Percentiles rank a stretch among this genome's conserved stretches.
phyloP scores from a whole-genome alignment of 1,139 yeast genomes.

The Pichia sp. region DNA sequence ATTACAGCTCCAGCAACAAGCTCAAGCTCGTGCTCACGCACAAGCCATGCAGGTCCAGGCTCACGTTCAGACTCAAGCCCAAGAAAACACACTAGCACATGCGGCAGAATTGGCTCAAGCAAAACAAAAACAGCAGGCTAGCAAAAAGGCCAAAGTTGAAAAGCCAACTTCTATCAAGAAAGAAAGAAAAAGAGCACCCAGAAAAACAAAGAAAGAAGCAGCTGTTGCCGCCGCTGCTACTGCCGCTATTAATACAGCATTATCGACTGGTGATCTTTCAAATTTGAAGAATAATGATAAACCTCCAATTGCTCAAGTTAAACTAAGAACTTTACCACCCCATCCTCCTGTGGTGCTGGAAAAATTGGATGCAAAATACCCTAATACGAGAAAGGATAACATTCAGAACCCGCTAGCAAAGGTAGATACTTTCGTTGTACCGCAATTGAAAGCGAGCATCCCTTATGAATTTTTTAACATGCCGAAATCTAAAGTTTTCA shows the following conservation, averaged over 20 bases:
- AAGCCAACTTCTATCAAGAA: slow-evolving; percentile 9
- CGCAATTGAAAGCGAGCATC: slow-evolving; percentile 42
- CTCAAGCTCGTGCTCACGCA: neutral
- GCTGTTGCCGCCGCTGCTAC: neutral
- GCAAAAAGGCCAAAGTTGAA: slow-evolving; percentile 3
- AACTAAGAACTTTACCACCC: slow-evolving; percentile 24
- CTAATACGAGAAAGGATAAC: slow-evolving; percentile 36
- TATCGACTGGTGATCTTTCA: neutral
- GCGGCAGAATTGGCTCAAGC: neutral
- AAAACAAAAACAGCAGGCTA: neutral
- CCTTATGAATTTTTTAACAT: slow-evolving; percentile 52
- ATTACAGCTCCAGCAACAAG: slow-evolving; percentile 4
- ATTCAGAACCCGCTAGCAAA: slow-evolving; percentile 59
- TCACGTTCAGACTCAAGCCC: neutral
- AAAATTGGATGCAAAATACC: slow-evolving; percentile 22
- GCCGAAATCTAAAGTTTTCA: slow-evolving; percentile 54
- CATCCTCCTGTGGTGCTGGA: slow-evolving; percentile 28
- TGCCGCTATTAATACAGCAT: neutral
- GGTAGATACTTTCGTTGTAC: slow-evolving; percentile 63
- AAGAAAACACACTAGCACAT: slow-evolving; percentile 7
- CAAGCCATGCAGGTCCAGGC: slow-evolving; percentile 1
- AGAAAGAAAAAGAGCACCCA: slow-evolving; percentile 6
- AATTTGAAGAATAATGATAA: neutral
- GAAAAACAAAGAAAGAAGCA: slow-evolving; percentile 3
- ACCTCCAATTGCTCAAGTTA: neutral